phyloP scores from a whole-genome alignment of 2,329 filamentous ascomycete genomes.

The Cadophora gregata region DNA sequence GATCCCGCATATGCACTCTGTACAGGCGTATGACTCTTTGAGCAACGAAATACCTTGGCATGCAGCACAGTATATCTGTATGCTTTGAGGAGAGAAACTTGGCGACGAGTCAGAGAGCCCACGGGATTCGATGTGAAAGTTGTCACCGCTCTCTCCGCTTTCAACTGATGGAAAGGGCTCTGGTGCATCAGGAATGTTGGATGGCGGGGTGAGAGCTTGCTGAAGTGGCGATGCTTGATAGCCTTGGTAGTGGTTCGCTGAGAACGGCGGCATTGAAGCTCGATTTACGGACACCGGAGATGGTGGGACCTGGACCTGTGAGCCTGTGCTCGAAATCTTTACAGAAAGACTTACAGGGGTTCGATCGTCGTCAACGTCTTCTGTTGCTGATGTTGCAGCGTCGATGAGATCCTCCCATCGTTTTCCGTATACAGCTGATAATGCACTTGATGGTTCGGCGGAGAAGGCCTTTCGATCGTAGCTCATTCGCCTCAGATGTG shows the following conservation, averaged over 20 bases:
- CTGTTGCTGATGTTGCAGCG: constrained; percentile 89
- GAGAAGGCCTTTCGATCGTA: constrained; percentile 84
- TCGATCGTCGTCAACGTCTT: constrained; percentile 88
- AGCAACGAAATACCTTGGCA: constrained; percentile 80
- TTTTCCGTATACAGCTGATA: constrained; percentile 71
- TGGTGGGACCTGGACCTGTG: constrained; percentile 60
- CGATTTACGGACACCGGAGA: constrained; percentile 69
- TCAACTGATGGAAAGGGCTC: constrained; percentile 93
- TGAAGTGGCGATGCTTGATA: constrained; percentile 92
- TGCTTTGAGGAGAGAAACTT: constrained; percentile 73
- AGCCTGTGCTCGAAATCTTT: not conserved
- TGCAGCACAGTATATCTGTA: constrained; percentile 91
- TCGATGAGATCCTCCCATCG: constrained; percentile 97
- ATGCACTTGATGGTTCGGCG: constrained; percentile 72
- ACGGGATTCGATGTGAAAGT: constrained; percentile 71
- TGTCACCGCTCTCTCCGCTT: constrained; percentile 73
- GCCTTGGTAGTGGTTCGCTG: constrained; percentile 65
- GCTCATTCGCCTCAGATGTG: constrained; percentile 68
- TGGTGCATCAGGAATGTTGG: constrained; percentile 67
- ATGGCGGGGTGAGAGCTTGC: constrained; percentile 85
- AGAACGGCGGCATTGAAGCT: constrained; percentile 65
- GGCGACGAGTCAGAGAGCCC: constrained; percentile 74
- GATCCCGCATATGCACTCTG: constrained; percentile 93
- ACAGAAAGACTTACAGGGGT: constrained; percentile 70
- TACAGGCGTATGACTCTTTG: constrained; percentile 89